Evolutionary conservation across 345 rosid genomes (phyloP).

Genomic region (Arabidopsis suecica): DNA sequence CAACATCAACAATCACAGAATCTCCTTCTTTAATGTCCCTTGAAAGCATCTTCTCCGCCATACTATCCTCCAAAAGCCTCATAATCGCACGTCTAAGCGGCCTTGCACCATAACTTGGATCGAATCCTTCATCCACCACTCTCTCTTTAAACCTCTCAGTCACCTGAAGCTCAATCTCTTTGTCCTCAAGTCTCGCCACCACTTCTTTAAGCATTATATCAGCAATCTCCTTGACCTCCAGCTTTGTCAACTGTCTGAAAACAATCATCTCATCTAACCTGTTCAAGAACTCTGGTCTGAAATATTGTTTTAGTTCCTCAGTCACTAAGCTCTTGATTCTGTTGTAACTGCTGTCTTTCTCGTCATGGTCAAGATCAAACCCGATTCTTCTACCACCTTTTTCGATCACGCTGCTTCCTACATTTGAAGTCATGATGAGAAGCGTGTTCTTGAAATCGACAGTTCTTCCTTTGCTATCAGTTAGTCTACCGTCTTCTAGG

Average conservation of each 20-base stretch:
- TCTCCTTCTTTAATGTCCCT: slow-evolving; percentile 95
- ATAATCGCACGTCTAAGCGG: slow-evolving; percentile 94
- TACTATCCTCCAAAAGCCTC: slow-evolving; percentile 93
- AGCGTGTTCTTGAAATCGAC: slow-evolving; percentile 99
- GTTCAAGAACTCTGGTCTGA: slow-evolving; percentile 94
- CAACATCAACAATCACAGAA: slow-evolving; percentile 88
- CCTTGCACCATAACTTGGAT: slow-evolving; percentile 97
- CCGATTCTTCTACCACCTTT: slow-evolving; percentile 92
- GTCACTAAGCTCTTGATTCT: slow-evolving; percentile 92
- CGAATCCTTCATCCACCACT: slow-evolving; percentile 95
- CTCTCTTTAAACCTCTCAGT: slow-evolving; percentile 88
- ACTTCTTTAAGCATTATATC: slow-evolving; percentile 97
- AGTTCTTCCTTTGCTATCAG: slow-evolving; percentile 97
- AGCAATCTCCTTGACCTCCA: slow-evolving; percentile 91
- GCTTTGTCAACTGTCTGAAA: slow-evolving; percentile 86
- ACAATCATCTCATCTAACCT: slow-evolving; percentile 98
- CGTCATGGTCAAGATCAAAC: slow-evolving; percentile 87
- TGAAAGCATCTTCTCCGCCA: slow-evolving; percentile 99
- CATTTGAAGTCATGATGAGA: slow-evolving; percentile 95
- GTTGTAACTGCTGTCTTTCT: slow-evolving; percentile 93
- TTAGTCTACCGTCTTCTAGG: slow-evolving; percentile 95
- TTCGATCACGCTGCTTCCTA: slow-evolving; percentile 96
- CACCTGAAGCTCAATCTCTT: slow-evolving; percentile 93
- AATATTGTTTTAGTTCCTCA: slow-evolving; percentile 88
- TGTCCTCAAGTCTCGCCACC: slow-evolving; percentile 67